phyloP scores from a whole-genome alignment of 352 stramenopile genomes.

The Albugo candida region DNA sequence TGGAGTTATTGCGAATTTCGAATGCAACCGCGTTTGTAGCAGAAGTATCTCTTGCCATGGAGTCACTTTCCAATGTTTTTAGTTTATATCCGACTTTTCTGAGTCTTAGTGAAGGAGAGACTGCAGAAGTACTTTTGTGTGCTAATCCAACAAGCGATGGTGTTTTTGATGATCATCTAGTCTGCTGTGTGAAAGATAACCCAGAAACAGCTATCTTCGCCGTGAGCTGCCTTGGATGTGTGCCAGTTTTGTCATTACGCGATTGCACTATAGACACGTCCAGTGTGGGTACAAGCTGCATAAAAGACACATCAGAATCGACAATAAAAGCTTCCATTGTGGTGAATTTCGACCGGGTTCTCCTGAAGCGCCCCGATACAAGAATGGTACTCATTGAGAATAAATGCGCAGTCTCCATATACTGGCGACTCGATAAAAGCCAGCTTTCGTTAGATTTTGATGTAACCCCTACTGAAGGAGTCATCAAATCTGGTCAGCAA shows the following conservation, averaged over 20 bases:
- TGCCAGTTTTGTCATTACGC: slow-evolving; percentile 44
- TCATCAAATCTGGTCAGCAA: slow-evolving; percentile 52
- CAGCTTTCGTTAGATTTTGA: slow-evolving; percentile 39
- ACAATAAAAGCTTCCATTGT: slow-evolving; percentile 10
- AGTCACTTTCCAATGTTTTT: slow-evolving; percentile 21
- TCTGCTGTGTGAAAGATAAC: slow-evolving; percentile 84
- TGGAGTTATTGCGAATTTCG: slow-evolving; percentile 83
- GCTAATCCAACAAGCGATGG: slow-evolving; percentile 54
- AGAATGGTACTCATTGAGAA: slow-evolving; percentile 81
- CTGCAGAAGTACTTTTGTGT: slow-evolving; percentile 82
- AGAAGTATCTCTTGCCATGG: too few species aligned
- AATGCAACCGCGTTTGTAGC: slow-evolving; percentile 17
- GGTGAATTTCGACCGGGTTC: slow-evolving; percentile 83
- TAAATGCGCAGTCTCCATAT: slow-evolving; percentile 41
- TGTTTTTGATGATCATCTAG: slow-evolving; percentile 49
- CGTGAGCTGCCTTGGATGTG: slow-evolving; percentile 75
- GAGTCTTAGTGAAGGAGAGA: slow-evolving; percentile 77
- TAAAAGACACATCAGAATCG: slow-evolving; percentile 5
- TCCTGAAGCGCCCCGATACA: slow-evolving; percentile 77
- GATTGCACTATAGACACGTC: slow-evolving; percentile 6
- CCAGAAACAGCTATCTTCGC: slow-evolving; percentile 74
- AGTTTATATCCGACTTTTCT: slow-evolving; percentile 45
- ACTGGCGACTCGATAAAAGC: slow-evolving; percentile 28
- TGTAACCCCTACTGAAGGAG: slow-evolving; percentile 48
- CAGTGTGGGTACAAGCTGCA: neutral